phyloP scores from a whole-genome alignment of 1,284 basidiomycete genomes.

The Phlebopus sp. region DNA sequence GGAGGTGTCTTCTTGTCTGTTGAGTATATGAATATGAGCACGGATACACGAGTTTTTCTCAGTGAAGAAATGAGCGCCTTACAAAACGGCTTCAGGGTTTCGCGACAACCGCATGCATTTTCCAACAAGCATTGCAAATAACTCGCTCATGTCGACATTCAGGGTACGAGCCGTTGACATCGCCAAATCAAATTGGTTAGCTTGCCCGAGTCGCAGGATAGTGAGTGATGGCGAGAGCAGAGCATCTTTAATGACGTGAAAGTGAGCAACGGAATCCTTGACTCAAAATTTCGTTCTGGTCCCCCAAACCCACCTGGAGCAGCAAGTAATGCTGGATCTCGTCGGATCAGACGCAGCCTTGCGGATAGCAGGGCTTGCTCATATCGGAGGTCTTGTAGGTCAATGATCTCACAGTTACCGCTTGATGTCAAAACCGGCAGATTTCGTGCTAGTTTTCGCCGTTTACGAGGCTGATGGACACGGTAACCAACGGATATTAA shows the following conservation, averaged over 20 bases:
- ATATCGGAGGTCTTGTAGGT: constrained; percentile 79
- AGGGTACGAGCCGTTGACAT: constrained; percentile 76
- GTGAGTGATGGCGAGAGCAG: constrained; percentile 70
- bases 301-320: constrained; percentile 42
- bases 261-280: constrained; percentile 14
- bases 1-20: constrained; percentile 62
- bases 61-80: constrained; percentile 26
- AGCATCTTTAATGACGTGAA: constrained; percentile 46
- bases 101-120: constrained; percentile 77
- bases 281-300: constrained; percentile 19
- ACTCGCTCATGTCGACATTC: constrained; percentile 81
- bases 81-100: constrained; percentile 55
- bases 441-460: constrained; percentile 67
- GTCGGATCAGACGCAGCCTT: constrained; percentile 71
- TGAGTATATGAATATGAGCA: constrained; percentile 9
- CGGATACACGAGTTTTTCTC: constrained; percentile 9
- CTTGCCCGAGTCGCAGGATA: constrained; percentile 78
- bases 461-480: constrained; percentile 54
- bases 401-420: constrained; percentile 71
- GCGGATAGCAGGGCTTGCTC: constrained; percentile 83
- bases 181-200: constrained; percentile 78
- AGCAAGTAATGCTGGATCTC: constrained; percentile 50
- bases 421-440: constrained; percentile 77
- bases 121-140: constrained; percentile 77
- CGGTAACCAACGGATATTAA: constrained; percentile 15